Base-by-base conservation (phyloP, 148 eudicot genomes). In the Silene uniflora region DNA sequence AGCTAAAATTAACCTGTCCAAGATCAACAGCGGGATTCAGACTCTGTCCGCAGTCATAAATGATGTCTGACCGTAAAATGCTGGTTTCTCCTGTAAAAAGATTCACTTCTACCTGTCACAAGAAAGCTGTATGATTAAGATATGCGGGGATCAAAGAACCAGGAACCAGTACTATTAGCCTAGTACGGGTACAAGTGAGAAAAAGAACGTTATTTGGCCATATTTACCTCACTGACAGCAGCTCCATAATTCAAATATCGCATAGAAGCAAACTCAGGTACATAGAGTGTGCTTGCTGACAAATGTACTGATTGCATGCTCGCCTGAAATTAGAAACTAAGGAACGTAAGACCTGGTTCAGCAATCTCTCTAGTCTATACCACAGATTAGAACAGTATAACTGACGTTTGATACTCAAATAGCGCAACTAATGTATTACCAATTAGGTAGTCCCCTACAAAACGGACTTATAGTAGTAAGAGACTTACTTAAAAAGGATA, bases 21-120 rank as follows among this genome's bases (percentile, higher is more conserved):
- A 95, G 83, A 74, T 95, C 97, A 73, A 95, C 93, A 75, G 97
- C 98, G 35, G 98, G 98, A 80, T 95, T 92, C 84, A 95, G 81
- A 83, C 93, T 89, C 78, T 89, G 93, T 54, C 98, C 98, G 42
- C 98, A 95, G 76, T 95, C 98, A 69, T 95, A 95, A 14, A 92
- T 81, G 69, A 95, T 86, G 85, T 95, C 98, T 9, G 96, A 73
- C 52, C 80, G 89, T 85, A 90, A 71, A 39, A 92, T 88, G 76
- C 71, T 79, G 66, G 96, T 95, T 88, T 89, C 97, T 55, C 98
- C 98, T 0, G 98, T 90, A 56, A 92, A 85, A 67, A 90, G 84
- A 83, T 95, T 82, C 42, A 95, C 80, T 82, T 92, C 97, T 19
- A 92, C 98, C 98, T 94, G 89, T 71, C 82, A 67, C 71, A 83